phyloP scores from a whole-genome alignment of 176 grass and related monocot genomes.

The Triticum dicoccoides region DNA sequence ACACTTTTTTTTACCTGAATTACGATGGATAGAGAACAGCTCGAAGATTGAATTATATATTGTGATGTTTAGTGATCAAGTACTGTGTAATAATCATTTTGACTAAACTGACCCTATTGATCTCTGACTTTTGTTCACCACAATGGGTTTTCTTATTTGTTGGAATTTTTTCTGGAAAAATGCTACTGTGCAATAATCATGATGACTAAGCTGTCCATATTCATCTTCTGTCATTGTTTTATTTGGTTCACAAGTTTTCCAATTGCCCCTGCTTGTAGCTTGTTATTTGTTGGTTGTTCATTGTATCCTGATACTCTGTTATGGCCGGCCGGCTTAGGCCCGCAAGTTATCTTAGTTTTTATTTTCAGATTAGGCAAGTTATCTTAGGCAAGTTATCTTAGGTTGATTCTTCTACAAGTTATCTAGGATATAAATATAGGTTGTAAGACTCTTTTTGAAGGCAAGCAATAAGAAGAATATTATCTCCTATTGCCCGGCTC shows the following conservation, averaged over 20 bases:
- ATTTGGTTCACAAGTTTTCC: background rate
- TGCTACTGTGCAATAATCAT: background rate
- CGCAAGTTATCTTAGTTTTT: too few species aligned
- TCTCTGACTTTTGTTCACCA: background rate
- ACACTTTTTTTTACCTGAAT: background rate
- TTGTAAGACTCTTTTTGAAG: too few species aligned
- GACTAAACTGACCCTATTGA: background rate
- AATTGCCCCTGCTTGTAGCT: background rate
- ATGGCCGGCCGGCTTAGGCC: too few species aligned
- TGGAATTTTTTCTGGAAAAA: background rate
- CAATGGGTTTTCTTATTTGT: background rate
- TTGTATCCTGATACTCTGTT: background rate
- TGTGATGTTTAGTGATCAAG: background rate
- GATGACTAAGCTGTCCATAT: background rate
- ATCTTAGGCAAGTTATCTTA: too few species aligned
- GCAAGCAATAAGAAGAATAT: too few species aligned
- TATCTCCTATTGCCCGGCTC: too few species aligned
- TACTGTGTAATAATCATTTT: background rate
- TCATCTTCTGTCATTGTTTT: background rate
- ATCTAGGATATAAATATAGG: too few species aligned
- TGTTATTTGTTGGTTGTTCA: slow-evolving; percentile 6
- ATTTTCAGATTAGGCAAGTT: too few species aligned
- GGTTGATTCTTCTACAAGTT: too few species aligned
- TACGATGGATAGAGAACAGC: background rate
- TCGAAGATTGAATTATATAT: background rate